Conservation (phyloP, 225 moss, liverwort and hornwort genomes). For the Bryum argenteum region DNA sequence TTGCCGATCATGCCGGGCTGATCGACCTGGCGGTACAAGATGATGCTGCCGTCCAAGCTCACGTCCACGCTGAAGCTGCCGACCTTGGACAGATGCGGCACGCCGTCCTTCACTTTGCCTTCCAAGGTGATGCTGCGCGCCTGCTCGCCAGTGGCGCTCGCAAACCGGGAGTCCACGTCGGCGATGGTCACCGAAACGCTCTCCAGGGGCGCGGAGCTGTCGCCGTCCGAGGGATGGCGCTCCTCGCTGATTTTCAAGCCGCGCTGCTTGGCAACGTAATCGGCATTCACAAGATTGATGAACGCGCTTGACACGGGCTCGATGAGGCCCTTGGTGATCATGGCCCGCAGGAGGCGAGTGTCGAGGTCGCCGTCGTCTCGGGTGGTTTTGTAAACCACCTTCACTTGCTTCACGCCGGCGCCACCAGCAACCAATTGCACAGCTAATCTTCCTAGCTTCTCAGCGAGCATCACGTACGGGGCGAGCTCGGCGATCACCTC, state of each 20-base stretch:
- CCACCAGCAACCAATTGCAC: conserved; percentile 88
- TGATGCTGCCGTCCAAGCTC: conserved; percentile 87
- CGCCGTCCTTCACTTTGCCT: conserved; percentile 79
- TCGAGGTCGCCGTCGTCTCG: conserved; percentile 84
- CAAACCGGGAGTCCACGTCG: conserved; percentile 70
- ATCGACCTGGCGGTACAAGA: conserved; percentile 87
- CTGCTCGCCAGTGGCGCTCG: conserved; percentile 55
- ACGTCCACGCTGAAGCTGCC: conserved; percentile 82
- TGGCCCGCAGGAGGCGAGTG: conserved; percentile 88
- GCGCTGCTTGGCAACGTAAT: conserved; percentile 85
- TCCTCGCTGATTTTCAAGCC: conserved; percentile 91
- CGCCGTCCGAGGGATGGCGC: conserved; percentile 54
- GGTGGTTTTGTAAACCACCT: conserved; percentile 74
- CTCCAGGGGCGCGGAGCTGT: conserved; percentile 63
- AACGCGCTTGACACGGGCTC: conserved; percentile 92
- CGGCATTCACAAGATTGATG: conserved; percentile 94
- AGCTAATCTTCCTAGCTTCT: conserved; percentile 80
- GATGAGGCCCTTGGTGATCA: conserved; percentile 91
- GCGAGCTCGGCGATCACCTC: conserved; percentile 83
- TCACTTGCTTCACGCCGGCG: conserved; percentile 85
- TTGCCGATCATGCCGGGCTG: conserved; percentile 97
- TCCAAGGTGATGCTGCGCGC: conserved; percentile 72
- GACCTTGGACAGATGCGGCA: conserved; percentile 70
- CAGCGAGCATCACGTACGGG: conserved; percentile 81
- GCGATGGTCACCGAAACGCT: conserved; percentile 60